These are phyloP conservation scores for Paspalum notatum DNA, from an alignment of 176 grass and related monocot species.

Conservation along the genomic window DNA sequence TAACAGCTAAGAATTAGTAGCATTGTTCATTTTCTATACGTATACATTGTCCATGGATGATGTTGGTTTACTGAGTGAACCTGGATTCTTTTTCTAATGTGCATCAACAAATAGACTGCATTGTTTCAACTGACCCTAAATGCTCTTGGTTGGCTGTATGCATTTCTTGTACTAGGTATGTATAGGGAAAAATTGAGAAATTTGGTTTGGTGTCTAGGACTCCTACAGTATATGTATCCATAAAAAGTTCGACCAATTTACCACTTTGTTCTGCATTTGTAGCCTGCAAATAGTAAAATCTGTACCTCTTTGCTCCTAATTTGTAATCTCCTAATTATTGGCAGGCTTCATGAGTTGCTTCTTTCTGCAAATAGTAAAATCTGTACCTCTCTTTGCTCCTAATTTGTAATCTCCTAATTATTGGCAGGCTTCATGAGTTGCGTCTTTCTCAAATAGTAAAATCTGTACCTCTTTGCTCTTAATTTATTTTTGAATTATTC, in stretches of 20 bases:
- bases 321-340: slow-evolving; percentile 36
- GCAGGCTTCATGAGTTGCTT: slow-evolving; percentile 24
- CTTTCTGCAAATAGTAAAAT: slow-evolving; percentile 6
- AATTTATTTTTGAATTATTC: background rate
- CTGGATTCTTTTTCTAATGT: background rate
- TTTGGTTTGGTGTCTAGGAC: background rate
- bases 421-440: slow-evolving; percentile 33
- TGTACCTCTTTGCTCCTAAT: slow-evolving; percentile 7
- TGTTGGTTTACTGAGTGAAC: background rate
- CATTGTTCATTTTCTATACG: background rate
- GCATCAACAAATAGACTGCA: background rate
- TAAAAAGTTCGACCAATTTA: background rate
- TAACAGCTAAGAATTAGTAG: too few species aligned
- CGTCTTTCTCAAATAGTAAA: too few species aligned
- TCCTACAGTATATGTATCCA: background rate
- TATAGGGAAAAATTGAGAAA: background rate
- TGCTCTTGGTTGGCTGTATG: background rate
- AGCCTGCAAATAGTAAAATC: background rate
- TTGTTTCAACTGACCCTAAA: background rate
- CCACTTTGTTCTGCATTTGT: background rate
- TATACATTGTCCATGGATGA: background rate
- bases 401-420: slow-evolving; percentile 28
- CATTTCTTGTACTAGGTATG: slow-evolving; percentile 3
- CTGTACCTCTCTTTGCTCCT: slow-evolving; percentile 6
- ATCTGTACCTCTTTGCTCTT: too few species aligned